Conservation (phyloP, 106 monocot species). For the Amphibolis antarctica region DNA sequence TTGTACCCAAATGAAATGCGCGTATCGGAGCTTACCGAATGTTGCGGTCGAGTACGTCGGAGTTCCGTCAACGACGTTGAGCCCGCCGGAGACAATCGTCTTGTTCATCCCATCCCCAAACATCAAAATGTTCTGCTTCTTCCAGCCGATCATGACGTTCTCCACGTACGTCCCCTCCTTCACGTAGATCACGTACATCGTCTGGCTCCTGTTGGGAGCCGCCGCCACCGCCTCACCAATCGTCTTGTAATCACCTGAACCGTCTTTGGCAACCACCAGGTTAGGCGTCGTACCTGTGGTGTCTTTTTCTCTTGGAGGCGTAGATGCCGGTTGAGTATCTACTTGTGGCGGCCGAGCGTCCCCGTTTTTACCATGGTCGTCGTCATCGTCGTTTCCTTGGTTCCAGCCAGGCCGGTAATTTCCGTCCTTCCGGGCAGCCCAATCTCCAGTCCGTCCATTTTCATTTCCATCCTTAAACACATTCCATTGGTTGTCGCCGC, state of each 20-base stretch:
- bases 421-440: background rate
- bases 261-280: constrained; percentile 14
- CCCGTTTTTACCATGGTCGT: too few relatives aligned
- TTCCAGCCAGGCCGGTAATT: background rate
- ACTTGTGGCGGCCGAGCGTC: too few relatives aligned
- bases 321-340: too few relatives aligned
- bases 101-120: constrained; percentile 25
- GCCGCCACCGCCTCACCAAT: constrained; percentile 7
- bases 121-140: constrained; percentile 47
- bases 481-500: background rate
- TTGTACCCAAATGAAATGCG: background rate
- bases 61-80: constrained; percentile 49
- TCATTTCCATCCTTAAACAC: background rate
- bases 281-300: background rate
- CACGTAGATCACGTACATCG: constrained; percentile 14
- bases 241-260: constrained; percentile 6
- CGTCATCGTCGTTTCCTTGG: background rate
- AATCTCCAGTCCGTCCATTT: background rate
- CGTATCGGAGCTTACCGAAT: constrained; percentile 11
- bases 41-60: constrained; percentile 20
- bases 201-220: constrained; percentile 1
- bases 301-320: too few relatives aligned
- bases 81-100: constrained; percentile 44
- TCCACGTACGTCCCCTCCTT: constrained; percentile 17
- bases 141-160: background rate